Conservation (phyloP, 1,284 basidiomycete genomes). For the Puccinia polysora region DNA sequence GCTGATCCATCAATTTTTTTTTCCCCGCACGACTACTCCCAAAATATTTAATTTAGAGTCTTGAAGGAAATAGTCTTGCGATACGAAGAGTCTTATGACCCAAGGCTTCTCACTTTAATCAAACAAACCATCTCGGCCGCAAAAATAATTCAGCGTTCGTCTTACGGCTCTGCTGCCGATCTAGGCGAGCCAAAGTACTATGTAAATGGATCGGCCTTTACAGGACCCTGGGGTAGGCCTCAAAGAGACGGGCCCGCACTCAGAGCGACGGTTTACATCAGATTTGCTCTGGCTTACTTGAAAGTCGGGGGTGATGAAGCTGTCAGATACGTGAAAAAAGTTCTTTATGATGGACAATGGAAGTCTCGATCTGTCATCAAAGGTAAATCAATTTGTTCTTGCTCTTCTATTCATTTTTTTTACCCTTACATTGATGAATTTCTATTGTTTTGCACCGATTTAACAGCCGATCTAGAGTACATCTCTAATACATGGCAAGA, state of each 20-base stretch:
- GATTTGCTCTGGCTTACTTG: conserved; percentile 65
- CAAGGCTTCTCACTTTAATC: conserved; percentile 12
- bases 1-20: neutral
- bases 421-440: neutral
- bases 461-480: conserved; percentile 47
- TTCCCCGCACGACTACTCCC: too few species aligned
- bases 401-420: neutral
- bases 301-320: conserved; percentile 45
- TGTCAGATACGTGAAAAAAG: conserved; percentile 44
- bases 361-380: conserved; percentile 20
- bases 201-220: conserved; percentile 58
- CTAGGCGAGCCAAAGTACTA: conserved; percentile 68
- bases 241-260: conserved; percentile 73
- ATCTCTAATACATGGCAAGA: conserved; percentile 49
- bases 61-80: conserved; percentile 39
- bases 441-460: neutral
- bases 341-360: conserved; percentile 45
- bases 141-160: conserved; percentile 11
- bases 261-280: conserved; percentile 64
- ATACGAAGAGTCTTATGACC: conserved; percentile 18
- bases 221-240: conserved; percentile 63
- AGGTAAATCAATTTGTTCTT: conserved; percentile 2
- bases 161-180: conserved; percentile 50
- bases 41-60: neutral
- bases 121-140: conserved; percentile 28